Evolutionary conservation across 331 rosid species (phyloP).

Genomic region (Pyrus hybrid): DNA sequence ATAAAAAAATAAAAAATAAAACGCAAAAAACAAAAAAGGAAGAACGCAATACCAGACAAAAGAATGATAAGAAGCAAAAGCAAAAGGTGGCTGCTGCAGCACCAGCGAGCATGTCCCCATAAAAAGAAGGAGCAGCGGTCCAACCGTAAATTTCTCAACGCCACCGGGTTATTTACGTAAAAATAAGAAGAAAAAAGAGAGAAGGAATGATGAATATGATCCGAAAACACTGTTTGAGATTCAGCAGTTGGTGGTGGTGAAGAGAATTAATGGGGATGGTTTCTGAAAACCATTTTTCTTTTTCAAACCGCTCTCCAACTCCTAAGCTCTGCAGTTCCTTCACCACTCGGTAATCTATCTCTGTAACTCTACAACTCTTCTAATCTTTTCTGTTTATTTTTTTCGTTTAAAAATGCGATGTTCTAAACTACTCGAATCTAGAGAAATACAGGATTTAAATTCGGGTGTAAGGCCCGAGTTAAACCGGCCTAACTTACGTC

Average conservation of each 20-base stretch:
- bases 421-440: background rate
- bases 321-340: slow-evolving; percentile 68
- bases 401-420: too few species aligned
- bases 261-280: slow-evolving; percentile 31
- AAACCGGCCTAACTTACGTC: background rate
- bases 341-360: slow-evolving; percentile 49
- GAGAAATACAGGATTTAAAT: too few species aligned
- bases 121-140: slow-evolving; percentile 9
- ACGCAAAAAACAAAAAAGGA: background rate
- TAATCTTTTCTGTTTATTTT: background rate
- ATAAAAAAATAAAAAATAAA: background rate
- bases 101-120: background rate
- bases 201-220: background rate
- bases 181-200: background rate
- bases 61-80: slow-evolving; percentile 26
- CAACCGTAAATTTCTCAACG: slow-evolving; percentile 19
- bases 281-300: slow-evolving; percentile 49
- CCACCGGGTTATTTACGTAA: slow-evolving; percentile 25
- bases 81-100: slow-evolving; percentile 28
- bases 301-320: slow-evolving; percentile 44
- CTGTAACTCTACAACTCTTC: background rate
- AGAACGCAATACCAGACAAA: slow-evolving; percentile 22
- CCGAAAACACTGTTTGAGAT: slow-evolving; percentile 18
- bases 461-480: background rate
- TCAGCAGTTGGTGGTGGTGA: background rate